Evolutionary conservation across 2,329 filamentous ascomycete species (phyloP).

Genomic region (Parasarocladium wereldwijsianum): DNA sequence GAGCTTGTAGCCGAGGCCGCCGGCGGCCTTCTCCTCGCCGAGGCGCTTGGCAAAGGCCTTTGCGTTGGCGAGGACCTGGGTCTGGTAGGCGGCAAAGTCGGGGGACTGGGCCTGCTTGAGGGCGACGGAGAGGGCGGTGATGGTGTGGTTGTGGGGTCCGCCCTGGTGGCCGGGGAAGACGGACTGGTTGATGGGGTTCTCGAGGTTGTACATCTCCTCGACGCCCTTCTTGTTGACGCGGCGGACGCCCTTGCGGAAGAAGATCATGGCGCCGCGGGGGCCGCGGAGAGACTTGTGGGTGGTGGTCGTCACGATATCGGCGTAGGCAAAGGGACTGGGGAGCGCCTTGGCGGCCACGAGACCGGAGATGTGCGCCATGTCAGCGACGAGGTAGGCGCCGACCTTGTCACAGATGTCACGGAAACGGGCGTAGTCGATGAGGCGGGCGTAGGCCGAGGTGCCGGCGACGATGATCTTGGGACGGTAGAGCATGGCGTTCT

Average conservation of each 20-base stretch:
- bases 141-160: conserved; percentile 97
- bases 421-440: conserved; percentile 92
- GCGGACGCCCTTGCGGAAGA: conserved; percentile 87
- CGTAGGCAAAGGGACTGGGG: conserved; percentile 74
- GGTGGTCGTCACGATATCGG: conserved; percentile 93
- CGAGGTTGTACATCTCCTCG: conserved; percentile 78
- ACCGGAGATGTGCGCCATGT: conserved; percentile 96
- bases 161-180: conserved; percentile 98
- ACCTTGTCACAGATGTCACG: conserved; percentile 81
- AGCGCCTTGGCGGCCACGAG: conserved; percentile 85
- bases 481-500: conserved; percentile 75
- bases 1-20: conserved; percentile 70
- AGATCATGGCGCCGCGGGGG: conserved; percentile 93
- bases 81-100: conserved; percentile 88
- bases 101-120: conserved; percentile 82
- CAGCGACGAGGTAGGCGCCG: conserved; percentile 82
- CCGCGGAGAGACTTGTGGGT: conserved; percentile 96
- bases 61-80: conserved; percentile 79
- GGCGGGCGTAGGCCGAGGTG: conserved; percentile 86
- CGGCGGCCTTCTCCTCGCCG: conserved; percentile 54
- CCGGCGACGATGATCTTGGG: conserved; percentile 94
- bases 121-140: conserved; percentile 86
- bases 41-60: conserved; percentile 66
- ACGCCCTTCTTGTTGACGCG: conserved; percentile 77
- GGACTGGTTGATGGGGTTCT: conserved; percentile 84